A percentile compares a stretch with the other conserved stretches of the same genome.
Conservation (phyloP, 495 filamentous ascomycete genomes). For the Parachaetomium inaequale region DNA sequence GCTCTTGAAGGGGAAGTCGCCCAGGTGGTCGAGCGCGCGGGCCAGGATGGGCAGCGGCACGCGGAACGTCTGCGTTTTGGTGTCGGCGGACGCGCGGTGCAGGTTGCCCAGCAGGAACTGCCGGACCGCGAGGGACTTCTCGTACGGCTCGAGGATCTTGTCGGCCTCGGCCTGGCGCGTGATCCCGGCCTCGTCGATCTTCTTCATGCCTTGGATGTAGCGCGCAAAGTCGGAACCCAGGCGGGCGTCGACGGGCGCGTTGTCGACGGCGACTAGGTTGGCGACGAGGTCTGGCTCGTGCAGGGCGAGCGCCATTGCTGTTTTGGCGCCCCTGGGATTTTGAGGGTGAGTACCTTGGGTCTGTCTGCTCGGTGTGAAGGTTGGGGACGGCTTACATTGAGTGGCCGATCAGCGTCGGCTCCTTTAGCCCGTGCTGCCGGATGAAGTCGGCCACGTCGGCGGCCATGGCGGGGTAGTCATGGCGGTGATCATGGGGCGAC, state of each 20-base stretch:
- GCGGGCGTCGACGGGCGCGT: slow-evolving; percentile 78
- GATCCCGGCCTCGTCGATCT: slow-evolving; percentile 64
- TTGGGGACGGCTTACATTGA: slow-evolving; percentile 65
- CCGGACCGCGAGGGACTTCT: slow-evolving; percentile 71
- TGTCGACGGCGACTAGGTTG: slow-evolving; percentile 81
- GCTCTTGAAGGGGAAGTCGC: slow-evolving; percentile 79
- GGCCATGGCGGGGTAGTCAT: slow-evolving; percentile 84
- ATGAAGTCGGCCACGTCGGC: slow-evolving; percentile 85
- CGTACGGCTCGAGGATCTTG: slow-evolving; percentile 71
- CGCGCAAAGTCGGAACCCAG: slow-evolving; percentile 70
- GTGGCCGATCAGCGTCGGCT: slow-evolving; percentile 81
- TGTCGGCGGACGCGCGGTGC: slow-evolving; percentile 38
- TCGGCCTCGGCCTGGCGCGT: slow-evolving; percentile 74
- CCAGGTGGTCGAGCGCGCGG: slow-evolving; percentile 54
- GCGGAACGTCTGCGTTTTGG: slow-evolving; percentile 39
- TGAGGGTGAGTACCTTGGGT: neutral
- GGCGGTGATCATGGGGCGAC: slow-evolving; percentile 68
- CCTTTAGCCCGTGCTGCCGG: slow-evolving; percentile 61
- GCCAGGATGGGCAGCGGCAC: slow-evolving; percentile 43
- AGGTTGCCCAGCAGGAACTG: slow-evolving; percentile 95
- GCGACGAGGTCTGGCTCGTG: slow-evolving; percentile 59
- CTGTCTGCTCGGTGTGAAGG: neutral
- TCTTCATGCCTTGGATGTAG: slow-evolving; percentile 82
- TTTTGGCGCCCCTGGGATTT: slow-evolving; percentile 79
- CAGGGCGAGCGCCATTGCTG: slow-evolving; percentile 84